Evolutionary conservation across 352 stramenopile genomes (phyloP).

Genomic region (Pythium angustatum): DNA sequence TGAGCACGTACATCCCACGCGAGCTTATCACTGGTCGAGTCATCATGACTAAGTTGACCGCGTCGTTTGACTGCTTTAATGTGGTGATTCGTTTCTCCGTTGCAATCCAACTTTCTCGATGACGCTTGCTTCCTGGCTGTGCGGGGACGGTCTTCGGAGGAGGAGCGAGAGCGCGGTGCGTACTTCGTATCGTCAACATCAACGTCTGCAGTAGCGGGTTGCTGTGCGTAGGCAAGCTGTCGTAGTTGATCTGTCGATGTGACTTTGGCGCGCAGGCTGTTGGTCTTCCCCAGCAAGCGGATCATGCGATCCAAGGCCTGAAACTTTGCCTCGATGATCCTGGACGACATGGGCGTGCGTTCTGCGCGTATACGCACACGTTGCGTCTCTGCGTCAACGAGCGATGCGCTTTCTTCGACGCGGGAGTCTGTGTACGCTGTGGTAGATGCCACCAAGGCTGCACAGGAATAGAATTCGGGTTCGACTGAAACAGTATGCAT

Average conservation of each 20-base stretch:
- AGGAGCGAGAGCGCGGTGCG: neutral
- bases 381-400: too few species aligned
- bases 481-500: neutral
- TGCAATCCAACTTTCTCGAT: neutral
- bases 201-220: too few species aligned
- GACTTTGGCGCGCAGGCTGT: constrained; percentile 27
- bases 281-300: constrained; percentile 40
- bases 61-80: too few species aligned
- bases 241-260: constrained; percentile 53
- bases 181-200: too few species aligned
- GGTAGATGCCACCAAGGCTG: neutral
- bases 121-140: neutral
- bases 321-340: constrained; percentile 70
- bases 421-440: neutral
- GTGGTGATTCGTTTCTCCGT: too few species aligned
- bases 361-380: neutral
- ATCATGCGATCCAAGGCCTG: constrained; percentile 56
- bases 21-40: too few species aligned
- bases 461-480: neutral
- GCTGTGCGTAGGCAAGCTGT: constrained; percentile 41
- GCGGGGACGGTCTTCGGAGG: neutral
- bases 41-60: too few species aligned
- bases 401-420: neutral
- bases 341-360: constrained; percentile 46
- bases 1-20: too few species aligned